phyloP scores from a whole-genome alignment of 164 flowering plant genomes.

The Kalanchoe fedtschenkoi region DNA sequence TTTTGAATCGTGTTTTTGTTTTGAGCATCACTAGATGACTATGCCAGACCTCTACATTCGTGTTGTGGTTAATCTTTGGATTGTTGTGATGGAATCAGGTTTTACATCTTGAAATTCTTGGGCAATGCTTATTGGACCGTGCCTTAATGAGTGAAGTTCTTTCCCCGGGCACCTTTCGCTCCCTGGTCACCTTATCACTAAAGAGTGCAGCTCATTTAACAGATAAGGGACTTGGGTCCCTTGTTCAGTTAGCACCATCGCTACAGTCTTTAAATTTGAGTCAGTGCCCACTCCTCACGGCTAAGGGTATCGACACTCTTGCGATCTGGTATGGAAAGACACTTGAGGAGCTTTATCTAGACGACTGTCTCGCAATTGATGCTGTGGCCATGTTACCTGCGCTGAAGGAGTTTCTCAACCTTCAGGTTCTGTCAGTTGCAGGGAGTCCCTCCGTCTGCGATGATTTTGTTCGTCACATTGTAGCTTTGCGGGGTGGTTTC shows the following conservation, averaged over 20 bases:
- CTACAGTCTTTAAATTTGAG: neutral
- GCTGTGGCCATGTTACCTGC: slow-evolving; percentile 3
- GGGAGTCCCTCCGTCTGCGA: neutral
- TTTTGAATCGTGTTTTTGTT: neutral
- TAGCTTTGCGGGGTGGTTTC: neutral
- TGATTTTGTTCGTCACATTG: neutral
- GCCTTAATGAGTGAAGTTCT: neutral
- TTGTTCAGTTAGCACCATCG: slow-evolving; percentile 3
- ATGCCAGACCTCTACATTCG: neutral
- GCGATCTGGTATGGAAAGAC: slow-evolving; percentile 1
- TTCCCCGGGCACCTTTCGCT: neutral
- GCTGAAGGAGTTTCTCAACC: neutral
- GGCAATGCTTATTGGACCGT: neutral
- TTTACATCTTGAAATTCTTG: neutral
- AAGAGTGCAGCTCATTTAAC: slow-evolving; percentile 1
- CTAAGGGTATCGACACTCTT: neutral
- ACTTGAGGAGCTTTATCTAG: slow-evolving; percentile 1
- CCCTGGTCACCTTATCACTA: neutral
- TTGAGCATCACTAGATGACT: neutral
- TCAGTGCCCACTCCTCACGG: neutral
- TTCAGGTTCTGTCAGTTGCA: slow-evolving; percentile 4
- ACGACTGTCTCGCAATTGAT: neutral
- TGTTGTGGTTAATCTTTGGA: neutral
- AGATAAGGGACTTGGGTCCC: neutral
- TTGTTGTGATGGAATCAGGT: neutral